Evolutionary conservation across 2,329 filamentous ascomycete species (phyloP).

Genomic region (Aspergillus amoenus): DNA sequence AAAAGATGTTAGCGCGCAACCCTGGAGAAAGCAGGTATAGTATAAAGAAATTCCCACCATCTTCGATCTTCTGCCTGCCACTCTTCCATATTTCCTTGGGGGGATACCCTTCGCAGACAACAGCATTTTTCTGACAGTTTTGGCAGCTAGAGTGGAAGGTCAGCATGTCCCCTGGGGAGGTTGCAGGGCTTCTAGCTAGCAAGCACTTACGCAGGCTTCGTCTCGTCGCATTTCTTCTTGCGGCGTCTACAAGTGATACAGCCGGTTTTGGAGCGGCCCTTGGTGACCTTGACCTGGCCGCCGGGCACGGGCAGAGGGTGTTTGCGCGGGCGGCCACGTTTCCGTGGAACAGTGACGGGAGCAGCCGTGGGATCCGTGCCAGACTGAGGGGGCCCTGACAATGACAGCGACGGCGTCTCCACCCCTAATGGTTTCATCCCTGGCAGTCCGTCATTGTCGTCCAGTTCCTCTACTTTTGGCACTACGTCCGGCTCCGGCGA

Average conservation of each 20-base stretch:
- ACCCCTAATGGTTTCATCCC: slow-evolving; percentile 32
- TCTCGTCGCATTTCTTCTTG: slow-evolving; percentile 60
- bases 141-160: slow-evolving; percentile 41
- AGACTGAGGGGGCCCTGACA: too few species aligned
- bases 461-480: slow-evolving; percentile 57
- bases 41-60: slow-evolving; percentile 43
- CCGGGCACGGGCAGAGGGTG: slow-evolving; percentile 65
- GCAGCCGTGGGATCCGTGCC: slow-evolving; percentile 24
- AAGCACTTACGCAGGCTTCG: slow-evolving; percentile 42
- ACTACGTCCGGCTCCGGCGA: slow-evolving; percentile 32
- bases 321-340: slow-evolving; percentile 79
- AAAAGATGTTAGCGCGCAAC: background rate
- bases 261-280: slow-evolving; percentile 63
- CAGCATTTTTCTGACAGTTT: slow-evolving; percentile 91
- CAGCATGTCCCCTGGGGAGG: background rate
- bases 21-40: background rate
- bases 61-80: slow-evolving; percentile 72
- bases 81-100: slow-evolving; percentile 86
- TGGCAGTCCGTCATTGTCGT: slow-evolving; percentile 41
- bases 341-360: slow-evolving; percentile 49
- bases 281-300: slow-evolving; percentile 68
- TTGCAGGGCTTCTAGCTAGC: slow-evolving; percentile 25
- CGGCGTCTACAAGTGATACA: slow-evolving; percentile 60
- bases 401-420: slow-evolving; percentile 17
- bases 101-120: slow-evolving; percentile 86